These are phyloP conservation scores for Globisporangium okanoganense DNA, from an alignment of 352 stramenopile species.

Conservation along the genomic window DNA sequence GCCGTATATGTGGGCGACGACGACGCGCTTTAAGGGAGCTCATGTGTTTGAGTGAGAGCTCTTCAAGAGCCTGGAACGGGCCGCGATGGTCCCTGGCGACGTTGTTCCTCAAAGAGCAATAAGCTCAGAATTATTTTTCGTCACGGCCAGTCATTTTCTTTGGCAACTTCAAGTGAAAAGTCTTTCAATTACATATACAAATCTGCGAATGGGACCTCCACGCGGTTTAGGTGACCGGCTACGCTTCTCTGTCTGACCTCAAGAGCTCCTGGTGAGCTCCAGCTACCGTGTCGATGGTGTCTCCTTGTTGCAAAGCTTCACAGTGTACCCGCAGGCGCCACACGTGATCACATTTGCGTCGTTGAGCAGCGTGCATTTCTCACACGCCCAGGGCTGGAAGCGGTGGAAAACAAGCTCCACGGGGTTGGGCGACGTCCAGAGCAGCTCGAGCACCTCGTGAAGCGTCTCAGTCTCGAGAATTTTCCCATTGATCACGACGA, in stretches of 20 bases:
- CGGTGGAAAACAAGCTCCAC: slow-evolving; percentile 67
- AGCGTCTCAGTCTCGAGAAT: slow-evolving; percentile 38
- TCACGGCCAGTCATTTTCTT: too few species aligned
- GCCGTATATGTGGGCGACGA: too few species aligned
- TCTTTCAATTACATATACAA: neutral
- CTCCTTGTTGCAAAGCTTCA: slow-evolving; percentile 11
- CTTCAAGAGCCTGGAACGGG: too few species aligned
- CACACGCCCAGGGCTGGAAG: slow-evolving; percentile 57
- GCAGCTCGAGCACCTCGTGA: slow-evolving; percentile 61
- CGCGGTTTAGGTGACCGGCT: neutral
- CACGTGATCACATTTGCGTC: slow-evolving; percentile 29
- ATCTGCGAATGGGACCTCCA: neutral
- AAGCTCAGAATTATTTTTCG: too few species aligned
- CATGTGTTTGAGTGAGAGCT: too few species aligned
- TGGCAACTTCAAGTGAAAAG: neutral
- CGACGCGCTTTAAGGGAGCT: too few species aligned
- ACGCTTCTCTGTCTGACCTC: neutral
- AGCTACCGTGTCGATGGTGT: neutral
- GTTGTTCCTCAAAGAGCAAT: too few species aligned
- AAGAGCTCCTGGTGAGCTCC: neutral
- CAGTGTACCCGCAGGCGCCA: slow-evolving; percentile 45
- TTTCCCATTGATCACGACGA: slow-evolving; percentile 60
- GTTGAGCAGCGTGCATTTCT: slow-evolving; percentile 75
- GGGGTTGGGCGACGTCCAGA: slow-evolving; percentile 64
- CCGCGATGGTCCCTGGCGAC: too few species aligned